These are phyloP conservation scores for Anthracocystis walkeri DNA, from an alignment of 1,284 basidiomycete species.

Conservation along the genomic window DNA sequence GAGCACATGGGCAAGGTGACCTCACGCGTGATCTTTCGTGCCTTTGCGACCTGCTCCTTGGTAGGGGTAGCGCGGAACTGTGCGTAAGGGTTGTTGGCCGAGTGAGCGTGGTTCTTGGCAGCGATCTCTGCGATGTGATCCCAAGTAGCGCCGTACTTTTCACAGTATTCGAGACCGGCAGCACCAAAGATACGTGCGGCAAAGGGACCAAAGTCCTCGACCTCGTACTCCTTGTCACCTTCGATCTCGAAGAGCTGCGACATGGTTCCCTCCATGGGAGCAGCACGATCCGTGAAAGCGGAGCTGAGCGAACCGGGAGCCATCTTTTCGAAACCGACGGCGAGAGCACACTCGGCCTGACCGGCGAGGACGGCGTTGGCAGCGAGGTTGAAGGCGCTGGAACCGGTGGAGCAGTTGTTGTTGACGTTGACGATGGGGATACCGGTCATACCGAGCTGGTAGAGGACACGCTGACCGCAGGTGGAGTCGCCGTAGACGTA, in stretches of 20 bases:
- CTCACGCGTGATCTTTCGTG: slow-evolving; percentile 75
- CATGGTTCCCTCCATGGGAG: slow-evolving; percentile 74
- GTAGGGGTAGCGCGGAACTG: slow-evolving; percentile 75
- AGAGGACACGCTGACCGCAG: slow-evolving; percentile 84
- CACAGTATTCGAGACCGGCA: slow-evolving; percentile 82
- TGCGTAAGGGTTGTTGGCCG: slow-evolving; percentile 84
- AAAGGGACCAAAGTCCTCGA: slow-evolving; percentile 75
- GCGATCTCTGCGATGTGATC: slow-evolving; percentile 80
- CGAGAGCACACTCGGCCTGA: slow-evolving; percentile 80
- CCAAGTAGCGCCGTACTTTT: slow-evolving; percentile 79
- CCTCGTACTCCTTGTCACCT: slow-evolving; percentile 73
- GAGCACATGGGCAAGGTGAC: slow-evolving; percentile 89
- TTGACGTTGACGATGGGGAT: slow-evolving; percentile 89
- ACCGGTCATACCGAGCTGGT: slow-evolving; percentile 83
- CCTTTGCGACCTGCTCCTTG: slow-evolving; percentile 52
- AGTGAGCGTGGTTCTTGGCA: slow-evolving; percentile 86
- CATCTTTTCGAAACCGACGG: slow-evolving; percentile 83
- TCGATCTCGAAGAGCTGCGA: slow-evolving; percentile 75
- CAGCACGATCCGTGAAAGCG: slow-evolving; percentile 78
- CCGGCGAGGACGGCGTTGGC: slow-evolving; percentile 73
- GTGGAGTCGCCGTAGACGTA: slow-evolving; percentile 74
- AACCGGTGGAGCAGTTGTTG: slow-evolving; percentile 72
- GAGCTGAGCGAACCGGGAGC: slow-evolving; percentile 77
- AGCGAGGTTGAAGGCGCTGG: slow-evolving; percentile 61
- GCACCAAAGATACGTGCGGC: slow-evolving; percentile 83